These are phyloP conservation scores for Chrysanthemum seticuspe DNA, from an alignment of 129 eudicot genomes.

Conservation along the genomic window DNA sequence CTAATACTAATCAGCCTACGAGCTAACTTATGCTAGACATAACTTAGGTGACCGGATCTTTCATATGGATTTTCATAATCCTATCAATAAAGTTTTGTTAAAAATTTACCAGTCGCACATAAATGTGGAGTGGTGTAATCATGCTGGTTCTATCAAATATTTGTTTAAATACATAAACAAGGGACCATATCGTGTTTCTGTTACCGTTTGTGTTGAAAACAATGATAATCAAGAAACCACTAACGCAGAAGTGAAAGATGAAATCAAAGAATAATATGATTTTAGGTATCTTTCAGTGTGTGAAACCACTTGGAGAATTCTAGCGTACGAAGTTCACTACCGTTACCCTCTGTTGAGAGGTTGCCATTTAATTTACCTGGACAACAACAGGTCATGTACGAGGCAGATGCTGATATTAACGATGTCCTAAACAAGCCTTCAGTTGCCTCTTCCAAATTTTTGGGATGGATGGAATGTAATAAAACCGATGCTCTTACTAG, in stretches of 20 bases:
- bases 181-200: background rate
- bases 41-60: too few relatives aligned
- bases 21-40: too few relatives aligned
- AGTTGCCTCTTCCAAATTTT: background rate
- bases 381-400: background rate
- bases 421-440: background rate
- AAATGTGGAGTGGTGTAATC: slow-evolving; percentile 15
- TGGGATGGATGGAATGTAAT: slow-evolving; percentile 26
- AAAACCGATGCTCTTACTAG: background rate
- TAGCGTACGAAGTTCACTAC: background rate
- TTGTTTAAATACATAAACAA: background rate
- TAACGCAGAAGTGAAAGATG: background rate
- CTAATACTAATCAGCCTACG: too few relatives aligned
- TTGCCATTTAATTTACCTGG: background rate
- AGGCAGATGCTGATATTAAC: background rate
- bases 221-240: slow-evolving; percentile 7
- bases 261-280: background rate
- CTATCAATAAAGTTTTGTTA: background rate
- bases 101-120: background rate
- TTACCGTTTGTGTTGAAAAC: background rate
- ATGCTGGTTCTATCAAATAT: background rate
- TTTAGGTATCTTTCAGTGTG: background rate
- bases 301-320: background rate
- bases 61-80: too few relatives aligned
- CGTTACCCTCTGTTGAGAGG: background rate